Evolutionary conservation across 768 basidiomycete species (phyloP), one percentile per base, ranked within the genome.

Genomic region (Peribolospora kevripleyi): DNA sequence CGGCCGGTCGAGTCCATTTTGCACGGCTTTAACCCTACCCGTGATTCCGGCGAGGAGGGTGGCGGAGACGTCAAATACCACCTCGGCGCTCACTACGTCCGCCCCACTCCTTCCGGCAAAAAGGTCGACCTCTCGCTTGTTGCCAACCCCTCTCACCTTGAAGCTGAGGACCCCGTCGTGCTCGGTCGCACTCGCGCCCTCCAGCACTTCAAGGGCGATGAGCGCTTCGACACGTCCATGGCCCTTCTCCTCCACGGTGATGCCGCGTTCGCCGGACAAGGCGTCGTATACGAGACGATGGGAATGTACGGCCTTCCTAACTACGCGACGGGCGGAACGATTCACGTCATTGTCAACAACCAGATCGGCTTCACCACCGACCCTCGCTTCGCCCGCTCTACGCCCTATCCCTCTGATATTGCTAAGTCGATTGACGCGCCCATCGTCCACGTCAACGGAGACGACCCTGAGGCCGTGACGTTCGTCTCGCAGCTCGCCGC

Each of bases 21-120:
- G 54, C 91, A 95, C 70, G 91, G 97, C 70, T 97, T 97, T 68
- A 76, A 80, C 7, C 88, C 88, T 6, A 70, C 70, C 40, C 74
- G 74, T 11, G 74, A 75, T 54, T 72, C 73, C 42, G 79, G 81
- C 58, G 78, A 81, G 63, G 82, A 75, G 61, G 83, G 80, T 13
- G 87, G 85, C 61, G 93, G 93, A 58, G 93, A 98, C 67, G 93
- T 98, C 70, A 98, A 98, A 68, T 98, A 98, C 70, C 86, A 98
- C 71, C 76, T 98, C 52, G 93, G 93, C 61, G 93, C 93, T 61
- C 97, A 98, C 71, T 98, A 97, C 64, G 82, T 97, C 56, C 80
- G 93, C 36, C 93, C 93, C 14, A 98, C 93, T 3, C 93, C 93
- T 5, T 86, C 83, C 39, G 93, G 93, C 60, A 98, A 91, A 75